These are phyloP conservation scores for Escallonia rubra DNA, from an alignment of 129 eudicot genomes.

Conservation along the genomic window DNA sequence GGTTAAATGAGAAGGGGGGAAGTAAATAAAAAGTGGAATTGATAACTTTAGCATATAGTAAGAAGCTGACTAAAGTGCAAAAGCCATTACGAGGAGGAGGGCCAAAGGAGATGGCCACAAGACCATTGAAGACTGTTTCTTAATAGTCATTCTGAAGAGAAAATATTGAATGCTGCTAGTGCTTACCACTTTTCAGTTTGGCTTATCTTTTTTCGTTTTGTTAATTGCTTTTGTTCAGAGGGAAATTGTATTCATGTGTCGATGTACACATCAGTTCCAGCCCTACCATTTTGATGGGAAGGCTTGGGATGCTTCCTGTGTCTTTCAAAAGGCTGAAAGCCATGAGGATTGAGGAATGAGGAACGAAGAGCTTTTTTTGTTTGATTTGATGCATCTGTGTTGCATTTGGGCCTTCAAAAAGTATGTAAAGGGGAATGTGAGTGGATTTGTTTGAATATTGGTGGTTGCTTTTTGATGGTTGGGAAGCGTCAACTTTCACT, in stretches of 20 bases:
- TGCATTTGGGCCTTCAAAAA: conserved; percentile 20
- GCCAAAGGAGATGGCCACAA: conserved; percentile 12
- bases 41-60: conserved; percentile 41
- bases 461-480: conserved; percentile 15
- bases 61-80: conserved; percentile 29
- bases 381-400: conserved; percentile 18
- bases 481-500: background rate
- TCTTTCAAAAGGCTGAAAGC: conserved; percentile 41
- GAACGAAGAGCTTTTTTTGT: conserved; percentile 28
- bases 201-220: conserved; percentile 1
- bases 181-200: conserved; percentile 13
- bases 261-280: conserved; percentile 1
- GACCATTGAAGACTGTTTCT: conserved; percentile 18
- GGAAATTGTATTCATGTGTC: background rate
- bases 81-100: conserved; percentile 13
- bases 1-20: conserved; percentile 27
- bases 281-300: conserved; percentile 6
- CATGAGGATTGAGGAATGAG: conserved; percentile 36
- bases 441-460: conserved; percentile 18
- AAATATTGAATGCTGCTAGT: conserved; percentile 4
- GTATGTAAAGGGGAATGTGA: conserved; percentile 12
- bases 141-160: conserved; percentile 3
- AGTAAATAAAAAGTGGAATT: conserved; percentile 12
- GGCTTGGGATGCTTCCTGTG: conserved; percentile 32
- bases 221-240: background rate